Base-by-base conservation (phyloP, 345 rosid species). In the Garcia nutans region DNA sequence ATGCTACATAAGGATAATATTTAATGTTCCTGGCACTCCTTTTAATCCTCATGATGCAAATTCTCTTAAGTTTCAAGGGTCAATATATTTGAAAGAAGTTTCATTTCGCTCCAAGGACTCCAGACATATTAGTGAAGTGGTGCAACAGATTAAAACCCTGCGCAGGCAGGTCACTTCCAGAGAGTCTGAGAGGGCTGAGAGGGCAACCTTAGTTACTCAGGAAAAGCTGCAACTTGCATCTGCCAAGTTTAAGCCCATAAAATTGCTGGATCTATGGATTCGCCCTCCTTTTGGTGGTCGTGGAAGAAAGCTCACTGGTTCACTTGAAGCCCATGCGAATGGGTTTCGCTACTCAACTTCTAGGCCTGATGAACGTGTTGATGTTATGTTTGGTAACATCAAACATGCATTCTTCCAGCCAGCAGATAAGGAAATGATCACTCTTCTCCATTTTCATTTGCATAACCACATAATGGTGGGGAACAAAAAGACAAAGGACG, bases 391-490 rank as follows among this genome's bases (percentile, higher is more conserved):
- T 84, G 89, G 76, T 17, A 96, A 93, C 81, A 82, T 93, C 73
- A 96, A 96, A 75, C 97, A 96, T 81, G 96, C 96, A 0, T 89
- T 96, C 72, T 93, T 96, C 77, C 99, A 92, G 85, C 96, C 99
- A 20, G 97, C 99, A 64, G 98, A 93, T 79, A 96, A 86, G 80
- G 98, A 91, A 83, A 92, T 93, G 98, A 89, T 90, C 68, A 90
- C 98, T 67, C 89, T 96, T 50, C 75, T 92, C 41, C 97, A 96
- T 79, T 93, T 92, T 71, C 94, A 96, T 81, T 81, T 93, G 79
- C 93, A 96, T 85, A 88, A 96, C 74, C 99, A 96, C 87, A 93
- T 93, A 44, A 93, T 96, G 99, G 96, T 96, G 44, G 99, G 94
- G 69, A 96, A 81, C 85, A 89, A 89, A 79, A 96, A 92, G 84